These are phyloP conservation scores for Carex pumila DNA, from an alignment of 176 grass and related monocot species.

Conservation along the genomic window DNA sequence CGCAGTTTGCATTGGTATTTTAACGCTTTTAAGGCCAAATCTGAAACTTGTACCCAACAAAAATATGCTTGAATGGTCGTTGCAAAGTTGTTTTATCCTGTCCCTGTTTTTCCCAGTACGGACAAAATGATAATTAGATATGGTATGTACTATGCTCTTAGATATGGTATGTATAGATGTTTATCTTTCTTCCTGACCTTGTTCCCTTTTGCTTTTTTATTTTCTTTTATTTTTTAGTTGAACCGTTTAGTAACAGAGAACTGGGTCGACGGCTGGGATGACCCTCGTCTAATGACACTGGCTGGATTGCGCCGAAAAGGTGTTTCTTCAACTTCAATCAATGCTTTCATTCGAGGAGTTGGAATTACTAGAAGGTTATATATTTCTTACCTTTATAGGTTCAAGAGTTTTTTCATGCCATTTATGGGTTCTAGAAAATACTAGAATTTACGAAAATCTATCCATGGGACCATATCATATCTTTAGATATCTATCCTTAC, in stretches of 20 bases:
- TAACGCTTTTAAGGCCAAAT: background rate
- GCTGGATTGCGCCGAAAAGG: constrained; percentile 81
- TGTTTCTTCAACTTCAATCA: constrained; percentile 77
- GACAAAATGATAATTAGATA: background rate
- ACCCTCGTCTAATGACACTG: constrained; percentile 87
- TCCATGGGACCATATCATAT: background rate
- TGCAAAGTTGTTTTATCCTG: background rate
- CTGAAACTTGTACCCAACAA: background rate
- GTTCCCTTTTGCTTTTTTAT: background rate
- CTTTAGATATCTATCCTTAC: background rate
- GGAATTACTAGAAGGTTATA: constrained; percentile 94
- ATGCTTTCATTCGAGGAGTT: constrained; percentile 84
- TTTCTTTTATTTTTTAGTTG: constrained; percentile 45
- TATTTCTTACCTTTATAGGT: background rate
- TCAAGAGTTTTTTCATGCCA: background rate
- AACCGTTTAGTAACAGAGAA: constrained; percentile 89
- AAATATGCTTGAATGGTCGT: background rate
- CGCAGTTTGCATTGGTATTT: background rate
- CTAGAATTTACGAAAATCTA: background rate
- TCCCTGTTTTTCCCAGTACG: background rate
- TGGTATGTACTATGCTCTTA: background rate
- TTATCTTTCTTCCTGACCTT: background rate
- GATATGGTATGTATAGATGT: background rate
- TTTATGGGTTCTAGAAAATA: background rate
- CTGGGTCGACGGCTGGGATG: constrained; percentile 97